A percentile compares a stretch with the other conserved stretches of the same genome.
Evolutionary conservation across 306 rosid species (phyloP).

Genomic region (Abrus precatorius): DNA sequence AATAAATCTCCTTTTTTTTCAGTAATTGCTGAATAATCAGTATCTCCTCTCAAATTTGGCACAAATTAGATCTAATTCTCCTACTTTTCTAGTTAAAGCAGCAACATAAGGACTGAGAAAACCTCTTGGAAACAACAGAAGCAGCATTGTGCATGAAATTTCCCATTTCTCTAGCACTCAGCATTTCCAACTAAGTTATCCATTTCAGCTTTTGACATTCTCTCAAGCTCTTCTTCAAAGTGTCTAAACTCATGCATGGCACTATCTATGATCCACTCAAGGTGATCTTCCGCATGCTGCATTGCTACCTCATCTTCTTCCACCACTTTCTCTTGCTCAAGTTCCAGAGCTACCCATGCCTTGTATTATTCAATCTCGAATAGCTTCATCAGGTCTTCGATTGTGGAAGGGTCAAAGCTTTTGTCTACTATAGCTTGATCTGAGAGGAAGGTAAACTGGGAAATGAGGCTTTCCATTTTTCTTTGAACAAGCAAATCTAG

Average conservation of each 20-base stretch:
- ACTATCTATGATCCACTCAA: conserved; percentile 77
- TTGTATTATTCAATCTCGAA: conserved; percentile 93
- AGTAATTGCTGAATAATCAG: conserved; percentile 2
- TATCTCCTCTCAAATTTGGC: not conserved
- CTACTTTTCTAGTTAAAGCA: not conserved
- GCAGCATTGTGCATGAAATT: conserved; percentile 74
- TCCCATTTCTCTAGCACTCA: conserved; percentile 79
- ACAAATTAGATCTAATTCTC: not conserved
- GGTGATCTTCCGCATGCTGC: conserved; percentile 71
- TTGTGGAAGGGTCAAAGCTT: conserved; percentile 75
- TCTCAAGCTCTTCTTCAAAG: conserved; percentile 79
- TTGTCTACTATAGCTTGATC: conserved; percentile 74
- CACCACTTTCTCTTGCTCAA: conserved; percentile 60
- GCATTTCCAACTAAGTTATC: conserved; percentile 56
- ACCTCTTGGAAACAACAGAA: conserved; percentile 64
- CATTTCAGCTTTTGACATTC: conserved; percentile 56
- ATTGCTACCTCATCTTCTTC: conserved; percentile 64
- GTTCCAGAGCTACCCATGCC: conserved; percentile 87
- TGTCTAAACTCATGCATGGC: conserved; percentile 88
- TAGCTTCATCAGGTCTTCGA: conserved; percentile 79
- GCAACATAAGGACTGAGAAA: not conserved
- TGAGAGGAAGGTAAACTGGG: conserved; percentile 76
- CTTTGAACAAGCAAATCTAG: conserved; percentile 5
- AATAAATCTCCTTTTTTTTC: not conserved
- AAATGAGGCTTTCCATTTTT: conserved; percentile 79